phyloP scores from a whole-genome alignment of 2,329 filamentous ascomycete species.

The Cladophialophora psammophila region DNA sequence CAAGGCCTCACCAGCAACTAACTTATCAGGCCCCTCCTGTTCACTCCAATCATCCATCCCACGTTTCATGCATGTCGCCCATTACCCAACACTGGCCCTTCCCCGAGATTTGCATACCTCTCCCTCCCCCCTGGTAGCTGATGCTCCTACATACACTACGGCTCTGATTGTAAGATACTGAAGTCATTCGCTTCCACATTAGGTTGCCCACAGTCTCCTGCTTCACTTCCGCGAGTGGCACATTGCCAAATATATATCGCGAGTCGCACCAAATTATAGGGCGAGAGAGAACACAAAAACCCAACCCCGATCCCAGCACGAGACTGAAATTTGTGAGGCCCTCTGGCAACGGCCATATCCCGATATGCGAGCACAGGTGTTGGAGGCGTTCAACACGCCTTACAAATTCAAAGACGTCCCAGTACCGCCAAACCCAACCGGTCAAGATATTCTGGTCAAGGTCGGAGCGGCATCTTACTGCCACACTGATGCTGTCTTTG shows the following conservation, averaged over 20 bases:
- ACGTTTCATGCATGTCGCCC: not conserved
- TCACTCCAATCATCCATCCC: not conserved
- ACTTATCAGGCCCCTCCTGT: not conserved
- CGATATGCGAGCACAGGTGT: conserved; percentile 31
- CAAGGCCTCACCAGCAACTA: not conserved
- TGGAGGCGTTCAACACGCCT: conserved; percentile 33
- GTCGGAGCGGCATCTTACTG: conserved; percentile 57
- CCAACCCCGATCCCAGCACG: not conserved
- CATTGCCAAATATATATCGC: not conserved
- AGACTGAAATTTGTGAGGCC: not conserved
- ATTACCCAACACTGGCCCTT: not conserved
- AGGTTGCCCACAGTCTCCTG: not conserved
- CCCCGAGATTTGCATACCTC: not conserved
- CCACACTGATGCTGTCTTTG: conserved; percentile 52
- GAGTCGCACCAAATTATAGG: not conserved
- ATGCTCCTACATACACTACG: not conserved
- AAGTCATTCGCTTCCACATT: not conserved
- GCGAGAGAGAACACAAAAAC: not conserved
- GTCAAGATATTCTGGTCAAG: conserved; percentile 17
- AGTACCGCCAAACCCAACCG: not conserved
- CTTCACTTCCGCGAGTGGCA: not conserved
- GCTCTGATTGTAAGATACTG: not conserved
- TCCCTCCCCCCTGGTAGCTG: not conserved
- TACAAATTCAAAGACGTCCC: conserved; percentile 22
- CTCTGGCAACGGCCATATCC: not conserved